A percentile compares a stretch with the other conserved stretches of the same genome.
Conservation (phyloP, 192 early-diverging fungal species). For the Podochytrium sp. region DNA sequence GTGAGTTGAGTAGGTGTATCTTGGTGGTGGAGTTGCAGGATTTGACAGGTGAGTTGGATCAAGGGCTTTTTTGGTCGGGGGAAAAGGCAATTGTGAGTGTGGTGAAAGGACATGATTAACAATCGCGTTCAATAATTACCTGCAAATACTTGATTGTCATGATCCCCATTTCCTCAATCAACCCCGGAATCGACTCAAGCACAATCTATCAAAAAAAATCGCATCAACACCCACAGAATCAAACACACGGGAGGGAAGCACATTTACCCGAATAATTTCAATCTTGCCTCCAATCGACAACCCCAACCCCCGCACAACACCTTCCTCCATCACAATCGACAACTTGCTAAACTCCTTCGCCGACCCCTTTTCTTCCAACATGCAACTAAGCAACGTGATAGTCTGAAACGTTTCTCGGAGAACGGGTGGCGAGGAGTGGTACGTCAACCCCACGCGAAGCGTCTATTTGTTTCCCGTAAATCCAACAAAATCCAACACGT, state of each 20-base stretch:
- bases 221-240: background rate
- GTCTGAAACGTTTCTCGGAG: conserved; percentile 26
- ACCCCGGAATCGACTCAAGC: background rate
- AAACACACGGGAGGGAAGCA: background rate
- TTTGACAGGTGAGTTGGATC: conserved; percentile 25
- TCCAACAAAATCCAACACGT: background rate
- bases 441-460: conserved; percentile 25
- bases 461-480: conserved; percentile 8
- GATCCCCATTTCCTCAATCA: conserved; percentile 8
- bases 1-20: conserved; percentile 35
- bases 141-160: conserved; percentile 12
- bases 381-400: conserved; percentile 27
- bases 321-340: conserved; percentile 36
- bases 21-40: conserved; percentile 35
- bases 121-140: background rate
- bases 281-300: conserved; percentile 44
- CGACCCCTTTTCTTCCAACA: conserved; percentile 32
- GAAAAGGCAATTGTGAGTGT: background rate
- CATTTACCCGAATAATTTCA: conserved; percentile 30
- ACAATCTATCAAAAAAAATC: background rate
- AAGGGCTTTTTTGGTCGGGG: conserved; percentile 22
- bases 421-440: conserved; percentile 32
- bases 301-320: conserved; percentile 32
- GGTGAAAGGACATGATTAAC: background rate
- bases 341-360: conserved; percentile 12